phyloP scores from a whole-genome alignment of 2,329 filamentous ascomycete genomes.

The Magnaporthiopsis incrustans region DNA sequence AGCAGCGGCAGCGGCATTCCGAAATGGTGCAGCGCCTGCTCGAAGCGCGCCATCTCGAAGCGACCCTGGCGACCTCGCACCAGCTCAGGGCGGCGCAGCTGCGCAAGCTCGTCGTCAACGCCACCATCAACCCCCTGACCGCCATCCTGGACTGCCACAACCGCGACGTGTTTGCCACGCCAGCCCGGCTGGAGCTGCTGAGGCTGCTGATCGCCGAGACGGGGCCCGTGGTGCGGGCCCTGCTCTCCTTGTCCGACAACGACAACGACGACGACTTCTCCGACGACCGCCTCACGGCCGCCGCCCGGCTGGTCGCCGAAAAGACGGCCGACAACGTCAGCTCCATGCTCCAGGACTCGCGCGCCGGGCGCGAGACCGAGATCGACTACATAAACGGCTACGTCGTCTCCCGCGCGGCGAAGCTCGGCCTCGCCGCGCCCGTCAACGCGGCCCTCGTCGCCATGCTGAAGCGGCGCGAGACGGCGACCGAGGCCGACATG shows the following conservation, averaged over 20 bases:
- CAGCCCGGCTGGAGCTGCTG: slow-evolving; percentile 14
- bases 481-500: not conserved
- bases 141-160: slow-evolving; percentile 70
- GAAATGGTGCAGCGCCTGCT: slow-evolving; percentile 3
- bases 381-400: slow-evolving; percentile 49
- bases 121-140: slow-evolving; percentile 78
- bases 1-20: not conserved
- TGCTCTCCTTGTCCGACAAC: slow-evolving; percentile 22
- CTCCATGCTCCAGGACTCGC: slow-evolving; percentile 55
- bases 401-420: not conserved
- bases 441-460: not conserved
- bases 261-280: not conserved
- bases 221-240: slow-evolving; percentile 23
- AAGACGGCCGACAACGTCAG: slow-evolving; percentile 47
- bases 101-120: slow-evolving; percentile 78
- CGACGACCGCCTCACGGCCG: not conserved
- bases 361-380: slow-evolving; percentile 43
- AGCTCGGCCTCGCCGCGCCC: not conserved
- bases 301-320: slow-evolving; percentile 26
- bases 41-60: not conserved
- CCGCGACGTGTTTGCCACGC: slow-evolving; percentile 61
- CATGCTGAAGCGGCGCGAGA: not conserved
- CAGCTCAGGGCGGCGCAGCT: slow-evolving; percentile 44
- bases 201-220: slow-evolving; percentile 51
- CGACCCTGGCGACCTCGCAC: not conserved